Evolutionary conservation across 805 yeast species (phyloP).

Genomic region (Debaryomyces prosopidis): DNA sequence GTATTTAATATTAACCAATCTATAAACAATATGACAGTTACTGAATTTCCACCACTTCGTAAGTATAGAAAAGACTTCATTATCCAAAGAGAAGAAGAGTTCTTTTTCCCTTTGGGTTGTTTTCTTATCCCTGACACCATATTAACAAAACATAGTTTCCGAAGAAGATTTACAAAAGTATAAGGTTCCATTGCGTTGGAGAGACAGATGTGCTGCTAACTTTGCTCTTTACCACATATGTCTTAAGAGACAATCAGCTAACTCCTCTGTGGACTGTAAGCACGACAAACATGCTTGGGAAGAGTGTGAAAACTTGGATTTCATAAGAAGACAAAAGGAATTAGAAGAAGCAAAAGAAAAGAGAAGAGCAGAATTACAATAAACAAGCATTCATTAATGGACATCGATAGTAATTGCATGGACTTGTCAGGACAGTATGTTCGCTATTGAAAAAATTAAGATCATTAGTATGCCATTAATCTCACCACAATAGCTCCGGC

Average conservation of each 20-base stretch:
- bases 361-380: constrained; percentile 25
- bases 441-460: no score
- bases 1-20: not conserved
- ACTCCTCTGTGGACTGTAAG: constrained; percentile 54
- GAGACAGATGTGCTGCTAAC: constrained; percentile 79
- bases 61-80: constrained; percentile 17
- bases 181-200: constrained; percentile 73
- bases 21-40: constrained; percentile 27
- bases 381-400: not conserved
- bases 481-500: not conserved
- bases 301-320: constrained; percentile 81
- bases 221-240: constrained; percentile 46
- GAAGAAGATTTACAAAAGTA: constrained; percentile 82
- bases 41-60: constrained; percentile 46
- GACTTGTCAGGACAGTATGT: no score
- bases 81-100: not conserved
- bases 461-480: not conserved
- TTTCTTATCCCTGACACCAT: not conserved
- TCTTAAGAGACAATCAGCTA: constrained; percentile 44
- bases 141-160: constrained; percentile 48
- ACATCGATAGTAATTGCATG: not conserved
- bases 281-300: constrained; percentile 83
- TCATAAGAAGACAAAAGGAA: constrained; percentile 76
- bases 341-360: constrained; percentile 55
- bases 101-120: not conserved